Base-by-base conservation (phyloP, 2,329 filamentous ascomycete species). In the Stagonosporopsis chrysanthemi region DNA sequence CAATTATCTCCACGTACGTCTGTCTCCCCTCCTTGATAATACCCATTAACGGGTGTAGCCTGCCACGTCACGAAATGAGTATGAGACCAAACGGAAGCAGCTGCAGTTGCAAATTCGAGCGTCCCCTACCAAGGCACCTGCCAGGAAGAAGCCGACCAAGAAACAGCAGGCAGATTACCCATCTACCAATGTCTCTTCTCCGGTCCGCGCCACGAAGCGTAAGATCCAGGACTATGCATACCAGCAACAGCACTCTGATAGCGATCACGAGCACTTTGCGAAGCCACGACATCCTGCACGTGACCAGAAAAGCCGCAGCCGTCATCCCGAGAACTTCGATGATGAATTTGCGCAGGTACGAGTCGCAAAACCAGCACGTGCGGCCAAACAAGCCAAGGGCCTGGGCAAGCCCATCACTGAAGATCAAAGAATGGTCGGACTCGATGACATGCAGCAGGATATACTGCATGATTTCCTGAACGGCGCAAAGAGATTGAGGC, bases 181-280 rank as follows among this genome's bases (percentile, higher is more conserved):
- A 4, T 90, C 88, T 0, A 90, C 88, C 1, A 87, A 89, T 62
- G 81, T 90, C 3, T 88, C 88, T 0, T 89, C 88, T 17, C 88
- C 88, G 3, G 68, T 86, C 11, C 82, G 84, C 64, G 77, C 79
- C 24, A 70, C 78, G 7, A 76, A 77, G 52, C 72, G 73, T 23
- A 65, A 71, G 65, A 70, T 75, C 17, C 66, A 59, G 24, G 62
- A 69, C 29, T 74, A 62, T 48, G 60, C 61, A 22, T 70, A 68
- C 57, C 45, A 70, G 39, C 60, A 69, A 31, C 62, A 66, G 19
- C 67, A 67, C 8, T 65, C 72, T 1, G 64, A 73, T 6, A 69
- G 69, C 11, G 62, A 70, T 14, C 62, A 67, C 59, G 48, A 70
- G 9, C 67, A 62, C 22, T 73, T 70, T 28, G 69, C 65, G 4